A percentile compares a stretch with the other conserved stretches of the same genome.
Evolutionary conservation across 140 eudicot genomes (phyloP).

Genomic region (Cichorium intybus): DNA sequence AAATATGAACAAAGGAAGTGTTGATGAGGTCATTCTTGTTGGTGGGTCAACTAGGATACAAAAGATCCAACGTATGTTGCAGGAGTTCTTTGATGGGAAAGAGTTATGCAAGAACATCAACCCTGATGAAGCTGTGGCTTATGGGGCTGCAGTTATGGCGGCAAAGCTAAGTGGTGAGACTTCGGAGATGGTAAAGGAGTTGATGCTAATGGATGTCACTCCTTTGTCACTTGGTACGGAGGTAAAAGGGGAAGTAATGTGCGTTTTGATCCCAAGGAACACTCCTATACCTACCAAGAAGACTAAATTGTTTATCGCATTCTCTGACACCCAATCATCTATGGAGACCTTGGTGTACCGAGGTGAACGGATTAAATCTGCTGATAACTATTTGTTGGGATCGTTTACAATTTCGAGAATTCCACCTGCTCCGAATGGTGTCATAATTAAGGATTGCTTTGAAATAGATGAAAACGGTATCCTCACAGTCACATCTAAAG

Average conservation of each 20-base stretch:
- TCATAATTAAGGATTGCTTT: neutral
- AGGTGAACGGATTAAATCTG: neutral
- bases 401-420: neutral
- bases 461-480: neutral
- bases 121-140: neutral
- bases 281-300: neutral
- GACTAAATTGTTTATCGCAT: neutral
- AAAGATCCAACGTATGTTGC: neutral
- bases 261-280: neutral
- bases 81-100: neutral
- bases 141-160: neutral
- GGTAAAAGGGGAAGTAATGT: neutral
- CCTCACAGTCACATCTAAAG: neutral
- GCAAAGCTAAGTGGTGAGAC: neutral
- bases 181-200: neutral
- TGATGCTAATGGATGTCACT: neutral
- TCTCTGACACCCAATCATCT: neutral
- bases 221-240: conserved; percentile 1
- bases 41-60: conserved; percentile 10
- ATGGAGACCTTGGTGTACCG: neutral
- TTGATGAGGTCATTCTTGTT: conserved; percentile 15
- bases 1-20: neutral
- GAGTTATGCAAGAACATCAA: neutral
- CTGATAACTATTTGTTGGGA: neutral
- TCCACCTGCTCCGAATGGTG: neutral